Conservation (phyloP, 1,139 yeast genomes). For the Suhomyces bolitotheri region DNA sequence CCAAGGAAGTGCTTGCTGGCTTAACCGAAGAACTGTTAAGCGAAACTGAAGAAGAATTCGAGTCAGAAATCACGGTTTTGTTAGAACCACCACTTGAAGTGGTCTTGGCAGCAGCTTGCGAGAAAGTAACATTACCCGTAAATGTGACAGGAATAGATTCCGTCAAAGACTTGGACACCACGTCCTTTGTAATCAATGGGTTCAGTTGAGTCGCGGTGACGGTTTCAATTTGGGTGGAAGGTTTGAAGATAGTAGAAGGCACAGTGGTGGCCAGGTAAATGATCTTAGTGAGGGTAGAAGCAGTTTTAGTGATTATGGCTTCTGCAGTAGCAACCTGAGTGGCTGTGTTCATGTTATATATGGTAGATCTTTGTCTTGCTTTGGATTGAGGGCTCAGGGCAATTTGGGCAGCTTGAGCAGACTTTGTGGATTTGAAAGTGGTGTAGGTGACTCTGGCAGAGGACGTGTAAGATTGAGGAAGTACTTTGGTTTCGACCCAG, state of each 20-base stretch:
- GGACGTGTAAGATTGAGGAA: slow-evolving; percentile 19
- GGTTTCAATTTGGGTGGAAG: slow-evolving; percentile 20
- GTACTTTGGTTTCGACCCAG: slow-evolving; percentile 12
- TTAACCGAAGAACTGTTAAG: too few relatives aligned
- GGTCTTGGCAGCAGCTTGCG: slow-evolving; percentile 1
- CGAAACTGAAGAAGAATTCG: not conserved
- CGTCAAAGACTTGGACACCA: slow-evolving; percentile 17
- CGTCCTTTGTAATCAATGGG: slow-evolving; percentile 31
- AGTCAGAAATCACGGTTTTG: not conserved
- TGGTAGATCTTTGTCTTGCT: slow-evolving; percentile 11
- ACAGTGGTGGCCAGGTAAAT: slow-evolving; percentile 27
- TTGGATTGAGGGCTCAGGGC: too few relatives aligned
- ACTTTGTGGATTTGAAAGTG: slow-evolving; percentile 18
- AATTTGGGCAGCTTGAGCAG: too few relatives aligned
- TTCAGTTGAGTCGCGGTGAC: slow-evolving; percentile 24
- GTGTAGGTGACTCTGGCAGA: slow-evolving; percentile 16
- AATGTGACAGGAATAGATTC: slow-evolving; percentile 14
- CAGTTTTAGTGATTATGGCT: slow-evolving; percentile 18
- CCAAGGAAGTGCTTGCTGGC: too few relatives aligned
- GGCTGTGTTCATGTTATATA: slow-evolving; percentile 11
- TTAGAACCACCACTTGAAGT: not conserved
- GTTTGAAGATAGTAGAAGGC: slow-evolving; percentile 22
- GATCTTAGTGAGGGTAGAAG: slow-evolving; percentile 30
- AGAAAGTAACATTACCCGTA: slow-evolving; percentile 10
- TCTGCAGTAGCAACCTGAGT: slow-evolving; percentile 7